These are phyloP conservation scores for Cryphonectria nitschkei DNA, from an alignment of 2,329 filamentous ascomycete species.

Conservation along the genomic window DNA sequence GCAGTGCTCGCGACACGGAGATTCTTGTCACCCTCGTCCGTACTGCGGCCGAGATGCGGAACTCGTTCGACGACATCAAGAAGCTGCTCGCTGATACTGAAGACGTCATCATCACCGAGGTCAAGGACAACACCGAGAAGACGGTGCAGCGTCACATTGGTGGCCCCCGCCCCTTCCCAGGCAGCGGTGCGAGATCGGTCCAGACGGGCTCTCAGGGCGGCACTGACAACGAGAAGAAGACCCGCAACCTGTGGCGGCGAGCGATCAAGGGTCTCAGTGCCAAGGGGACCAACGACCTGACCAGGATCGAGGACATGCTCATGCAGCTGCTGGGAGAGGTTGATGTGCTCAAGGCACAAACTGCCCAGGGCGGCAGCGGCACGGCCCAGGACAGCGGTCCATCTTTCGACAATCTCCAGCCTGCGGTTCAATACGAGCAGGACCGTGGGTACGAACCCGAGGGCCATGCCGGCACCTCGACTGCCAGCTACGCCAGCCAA, in stretches of 20 bases:
- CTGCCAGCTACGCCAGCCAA: slow-evolving; percentile 71
- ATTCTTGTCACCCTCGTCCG: slow-evolving; percentile 93
- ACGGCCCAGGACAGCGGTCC: slow-evolving; percentile 55
- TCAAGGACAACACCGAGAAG: slow-evolving; percentile 86
- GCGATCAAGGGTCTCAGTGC: slow-evolving; percentile 89
- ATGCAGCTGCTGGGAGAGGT: slow-evolving; percentile 92
- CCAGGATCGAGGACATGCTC: slow-evolving; percentile 88
- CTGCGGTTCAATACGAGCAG: slow-evolving; percentile 66
- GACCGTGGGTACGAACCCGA: slow-evolving; percentile 82
- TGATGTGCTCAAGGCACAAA: slow-evolving; percentile 74
- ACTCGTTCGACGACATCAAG: slow-evolving; percentile 94
- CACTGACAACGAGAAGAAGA: slow-evolving; percentile 75
- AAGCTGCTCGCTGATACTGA: slow-evolving; percentile 89
- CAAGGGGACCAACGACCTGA: slow-evolving; percentile 85
- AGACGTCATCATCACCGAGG: slow-evolving; percentile 82
- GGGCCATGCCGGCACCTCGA: slow-evolving; percentile 75
- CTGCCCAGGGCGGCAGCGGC: slow-evolving; percentile 41
- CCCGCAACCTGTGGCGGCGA: slow-evolving; percentile 83
- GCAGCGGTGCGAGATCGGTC: slow-evolving; percentile 63
- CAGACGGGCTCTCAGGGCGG: slow-evolving; percentile 60
- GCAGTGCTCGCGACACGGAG: slow-evolving; percentile 94
- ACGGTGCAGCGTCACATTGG: slow-evolving; percentile 81
- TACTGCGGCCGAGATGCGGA: slow-evolving; percentile 94
- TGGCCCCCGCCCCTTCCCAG: slow-evolving; percentile 82
- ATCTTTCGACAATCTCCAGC: slow-evolving; percentile 71